A percentile compares a stretch with the other conserved stretches of the same genome.
phyloP scores from a whole-genome alignment of 2,329 filamentous ascomycete species.

The Cephalotrichum gorgonifer region DNA sequence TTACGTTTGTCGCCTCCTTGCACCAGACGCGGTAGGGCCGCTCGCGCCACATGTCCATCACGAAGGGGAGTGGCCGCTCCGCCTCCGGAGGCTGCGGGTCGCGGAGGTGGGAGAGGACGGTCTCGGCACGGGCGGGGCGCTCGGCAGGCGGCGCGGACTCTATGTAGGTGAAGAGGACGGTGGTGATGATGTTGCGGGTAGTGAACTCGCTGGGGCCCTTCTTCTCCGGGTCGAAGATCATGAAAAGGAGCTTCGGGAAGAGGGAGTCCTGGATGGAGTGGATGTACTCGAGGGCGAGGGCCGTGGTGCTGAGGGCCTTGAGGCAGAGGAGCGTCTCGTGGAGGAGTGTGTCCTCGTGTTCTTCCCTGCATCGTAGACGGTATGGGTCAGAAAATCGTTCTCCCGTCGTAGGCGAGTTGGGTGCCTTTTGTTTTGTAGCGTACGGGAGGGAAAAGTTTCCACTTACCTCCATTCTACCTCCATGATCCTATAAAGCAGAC shows the following conservation, averaged over 20 bases:
- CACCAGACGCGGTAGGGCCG: conserved; percentile 90
- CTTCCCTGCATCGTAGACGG: too few relatives aligned
- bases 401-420: conserved; percentile 12
- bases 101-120: conserved; percentile 68
- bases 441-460: conserved; percentile 3
- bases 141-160: conserved; percentile 53
- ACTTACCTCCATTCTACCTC: conserved; percentile 88
- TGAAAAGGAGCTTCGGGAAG: conserved; percentile 74
- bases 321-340: conserved; percentile 89
- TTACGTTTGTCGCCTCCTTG: conserved; percentile 84
- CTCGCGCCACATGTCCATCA: conserved; percentile 77
- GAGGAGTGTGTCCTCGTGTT: conserved; percentile 86
- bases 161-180: conserved; percentile 80
- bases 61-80: conserved; percentile 70
- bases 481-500: conserved; percentile 81
- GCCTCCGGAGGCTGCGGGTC: conserved; percentile 70
- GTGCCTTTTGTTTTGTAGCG: conserved; percentile 4
- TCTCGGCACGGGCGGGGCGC: conserved; percentile 56
- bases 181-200: conserved; percentile 82
- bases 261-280: conserved; percentile 68
- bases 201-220: conserved; percentile 96
- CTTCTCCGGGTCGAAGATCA: conserved; percentile 96
- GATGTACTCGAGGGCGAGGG: conserved; percentile 72
- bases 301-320: conserved; percentile 89
- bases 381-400: too few relatives aligned